Evolutionary conservation across 2,329 filamentous ascomycete species (phyloP).

Genomic region (Xylariaceae sp.): DNA sequence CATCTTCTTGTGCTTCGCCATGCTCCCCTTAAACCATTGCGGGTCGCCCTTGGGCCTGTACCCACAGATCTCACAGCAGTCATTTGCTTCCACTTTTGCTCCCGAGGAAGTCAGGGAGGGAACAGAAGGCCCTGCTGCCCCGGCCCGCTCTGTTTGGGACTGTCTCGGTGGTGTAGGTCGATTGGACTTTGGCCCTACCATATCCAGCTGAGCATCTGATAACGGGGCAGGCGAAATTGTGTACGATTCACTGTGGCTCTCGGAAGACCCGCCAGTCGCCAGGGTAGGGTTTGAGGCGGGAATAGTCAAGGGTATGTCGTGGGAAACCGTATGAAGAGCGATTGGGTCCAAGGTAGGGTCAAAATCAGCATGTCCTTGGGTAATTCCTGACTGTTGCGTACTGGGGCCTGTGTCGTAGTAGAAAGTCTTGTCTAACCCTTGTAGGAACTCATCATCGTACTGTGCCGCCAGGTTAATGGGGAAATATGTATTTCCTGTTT

Average conservation of each 20-base stretch:
- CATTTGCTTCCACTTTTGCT: conserved; percentile 40
- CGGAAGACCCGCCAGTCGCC: conserved; percentile 11
- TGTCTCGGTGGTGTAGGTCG: conserved; percentile 15
- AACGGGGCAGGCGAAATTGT: conserved; percentile 15
- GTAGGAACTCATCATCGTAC: conserved; percentile 22
- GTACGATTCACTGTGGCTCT: conserved; percentile 19
- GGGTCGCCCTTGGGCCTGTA: conserved; percentile 54
- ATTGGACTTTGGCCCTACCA: conserved; percentile 9
- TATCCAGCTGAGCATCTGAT: conserved; percentile 13
- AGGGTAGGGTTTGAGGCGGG: conserved; percentile 5
- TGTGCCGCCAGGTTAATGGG: conserved; percentile 14
- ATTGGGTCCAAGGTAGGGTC: conserved; percentile 12
- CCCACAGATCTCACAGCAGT: conserved; percentile 49
- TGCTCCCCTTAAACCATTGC: conserved; percentile 56
- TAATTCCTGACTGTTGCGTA: conserved; percentile 13
- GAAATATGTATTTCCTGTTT: conserved; percentile 15
- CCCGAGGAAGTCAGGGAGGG: conserved; percentile 16
- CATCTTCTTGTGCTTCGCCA: conserved; percentile 55
- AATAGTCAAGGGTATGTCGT: conserved; percentile 8
- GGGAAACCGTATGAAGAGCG: conserved; percentile 10
- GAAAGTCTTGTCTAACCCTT: conserved; percentile 18
- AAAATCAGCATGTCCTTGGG: conserved; percentile 9
- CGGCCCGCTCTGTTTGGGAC: conserved; percentile 10
- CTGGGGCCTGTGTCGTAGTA: conserved; percentile 8
- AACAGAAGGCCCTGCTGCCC: conserved; percentile 6